A percentile compares a stretch with the other conserved stretches of the same genome.
Evolutionary conservation across 2,329 filamentous ascomycete species (phyloP).

Genomic region (Aspergillus oerlinghausenensis): DNA sequence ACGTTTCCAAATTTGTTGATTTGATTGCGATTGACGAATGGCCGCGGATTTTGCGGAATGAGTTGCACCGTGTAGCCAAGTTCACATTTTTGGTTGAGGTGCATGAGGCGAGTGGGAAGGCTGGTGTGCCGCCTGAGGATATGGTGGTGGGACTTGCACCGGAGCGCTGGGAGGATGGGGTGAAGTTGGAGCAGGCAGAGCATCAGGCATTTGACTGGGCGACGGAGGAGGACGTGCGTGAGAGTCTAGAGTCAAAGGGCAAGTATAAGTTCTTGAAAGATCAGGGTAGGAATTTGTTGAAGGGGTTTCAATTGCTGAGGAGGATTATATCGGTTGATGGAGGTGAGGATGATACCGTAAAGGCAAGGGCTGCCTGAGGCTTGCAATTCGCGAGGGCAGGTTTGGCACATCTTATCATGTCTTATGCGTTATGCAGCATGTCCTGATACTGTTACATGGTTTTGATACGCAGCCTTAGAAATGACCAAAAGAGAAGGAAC

Average conservation of each 20-base stretch:
- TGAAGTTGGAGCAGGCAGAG: slow-evolving; percentile 31
- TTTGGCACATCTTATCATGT: neutral
- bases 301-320: slow-evolving; percentile 16
- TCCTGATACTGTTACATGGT: neutral
- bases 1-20: slow-evolving; percentile 39
- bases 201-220: slow-evolving; percentile 37
- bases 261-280: slow-evolving; percentile 18
- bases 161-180: slow-evolving; percentile 16
- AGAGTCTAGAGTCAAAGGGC: slow-evolving; percentile 9
- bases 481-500: neutral
- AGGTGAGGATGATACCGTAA: neutral
- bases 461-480: neutral
- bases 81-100: slow-evolving; percentile 38
- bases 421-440: neutral
- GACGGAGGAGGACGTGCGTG: slow-evolving; percentile 29
- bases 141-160: neutral
- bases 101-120: slow-evolving; percentile 13
- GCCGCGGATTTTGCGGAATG: slow-evolving; percentile 21
- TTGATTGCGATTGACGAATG: slow-evolving; percentile 36
- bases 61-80: slow-evolving; percentile 24
- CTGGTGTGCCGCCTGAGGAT: neutral
- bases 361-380: neutral
- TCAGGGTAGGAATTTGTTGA: slow-evolving; percentile 21
- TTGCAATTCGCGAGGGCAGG: neutral
- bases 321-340: neutral